Conservation (phyloP, 768 basidiomycete genomes). For the Boletus sp. region DNA sequence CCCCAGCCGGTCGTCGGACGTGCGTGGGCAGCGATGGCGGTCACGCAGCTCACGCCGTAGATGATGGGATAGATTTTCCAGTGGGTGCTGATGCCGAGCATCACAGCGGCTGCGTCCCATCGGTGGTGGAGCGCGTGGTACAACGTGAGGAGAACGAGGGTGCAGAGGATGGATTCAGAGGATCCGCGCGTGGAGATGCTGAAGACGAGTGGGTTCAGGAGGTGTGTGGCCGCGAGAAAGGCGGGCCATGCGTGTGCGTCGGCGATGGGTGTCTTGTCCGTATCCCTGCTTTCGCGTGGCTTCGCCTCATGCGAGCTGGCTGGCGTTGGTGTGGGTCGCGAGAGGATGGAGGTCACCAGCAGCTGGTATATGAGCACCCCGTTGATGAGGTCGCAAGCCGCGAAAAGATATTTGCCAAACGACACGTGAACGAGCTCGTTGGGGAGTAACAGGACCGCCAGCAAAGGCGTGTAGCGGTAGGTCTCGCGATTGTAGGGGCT, state of each 20-base stretch:
- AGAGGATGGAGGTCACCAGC: conserved; percentile 51
- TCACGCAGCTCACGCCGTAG: conserved; percentile 76
- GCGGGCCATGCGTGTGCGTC: conserved; percentile 40
- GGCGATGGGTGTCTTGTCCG: background rate
- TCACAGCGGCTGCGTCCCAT: conserved; percentile 66
- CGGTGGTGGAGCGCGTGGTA: conserved; percentile 54
- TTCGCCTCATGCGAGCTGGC: conserved; percentile 1
- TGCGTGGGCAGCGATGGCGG: conserved; percentile 25
- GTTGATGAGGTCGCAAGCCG: conserved; percentile 77
- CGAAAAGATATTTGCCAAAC: conserved; percentile 91
- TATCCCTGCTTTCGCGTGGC: background rate
- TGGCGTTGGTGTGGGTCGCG: conserved; percentile 15
- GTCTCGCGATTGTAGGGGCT: conserved; percentile 92
- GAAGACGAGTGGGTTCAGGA: conserved; percentile 92
- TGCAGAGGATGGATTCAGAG: conserved; percentile 83
- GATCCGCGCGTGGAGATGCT: conserved; percentile 97
- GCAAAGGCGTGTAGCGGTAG: conserved; percentile 94
- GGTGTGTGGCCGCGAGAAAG: conserved; percentile 67
- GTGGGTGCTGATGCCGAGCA: conserved; percentile 82
- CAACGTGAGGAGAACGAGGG: conserved; percentile 73
- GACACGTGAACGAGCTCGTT: conserved; percentile 79
- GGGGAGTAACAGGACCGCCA: conserved; percentile 79
- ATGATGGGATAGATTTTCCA: conserved; percentile 98
- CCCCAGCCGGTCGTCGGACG: conserved; percentile 18
- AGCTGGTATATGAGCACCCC: conserved; percentile 69